Conservation (phyloP, 176 grass and related monocot species). For the Bolboschoenus planiculmis region DNA sequence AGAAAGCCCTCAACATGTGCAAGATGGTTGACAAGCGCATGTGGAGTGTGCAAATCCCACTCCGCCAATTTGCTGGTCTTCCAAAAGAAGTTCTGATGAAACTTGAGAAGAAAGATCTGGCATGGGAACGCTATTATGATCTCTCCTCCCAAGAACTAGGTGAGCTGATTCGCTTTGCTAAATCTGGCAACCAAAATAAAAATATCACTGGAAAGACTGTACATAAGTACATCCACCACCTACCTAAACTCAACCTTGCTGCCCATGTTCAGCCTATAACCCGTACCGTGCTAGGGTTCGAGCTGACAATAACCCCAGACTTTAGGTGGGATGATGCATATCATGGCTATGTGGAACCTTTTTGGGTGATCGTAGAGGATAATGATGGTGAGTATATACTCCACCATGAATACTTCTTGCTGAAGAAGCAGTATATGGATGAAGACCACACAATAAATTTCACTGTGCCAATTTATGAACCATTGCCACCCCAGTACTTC, state of each 20-base stretch:
- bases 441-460: constrained; percentile 91
- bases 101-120: constrained; percentile 89
- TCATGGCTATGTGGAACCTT: constrained; percentile 90
- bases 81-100: constrained; percentile 96
- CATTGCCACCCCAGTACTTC: constrained; percentile 92
- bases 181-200: constrained; percentile 41
- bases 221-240: constrained; percentile 83
- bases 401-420: constrained; percentile 98
- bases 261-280: constrained; percentile 96
- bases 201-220: constrained; percentile 39
- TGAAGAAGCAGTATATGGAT: constrained; percentile 90
- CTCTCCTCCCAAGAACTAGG: constrained; percentile 91
- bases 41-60: constrained; percentile 90
- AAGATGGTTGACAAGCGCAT: constrained; percentile 98
- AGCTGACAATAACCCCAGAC: constrained; percentile 87
- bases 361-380: constrained; percentile 99
- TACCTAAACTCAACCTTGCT: constrained; percentile 81
- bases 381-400: constrained; percentile 94
- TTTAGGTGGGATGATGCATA: constrained; percentile 93
- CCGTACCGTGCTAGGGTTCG: constrained; percentile 70
- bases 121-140: constrained; percentile 90
- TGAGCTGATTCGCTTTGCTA: constrained; percentile 70
- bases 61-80: constrained; percentile 79
- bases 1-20: constrained; percentile 91
- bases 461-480: constrained; percentile 90